A percentile compares a stretch with the other conserved stretches of the same genome.
Evolutionary conservation across 2,329 filamentous ascomycete species (phyloP).

Genomic region (Stagonosporopsis chrysanthemi): DNA sequence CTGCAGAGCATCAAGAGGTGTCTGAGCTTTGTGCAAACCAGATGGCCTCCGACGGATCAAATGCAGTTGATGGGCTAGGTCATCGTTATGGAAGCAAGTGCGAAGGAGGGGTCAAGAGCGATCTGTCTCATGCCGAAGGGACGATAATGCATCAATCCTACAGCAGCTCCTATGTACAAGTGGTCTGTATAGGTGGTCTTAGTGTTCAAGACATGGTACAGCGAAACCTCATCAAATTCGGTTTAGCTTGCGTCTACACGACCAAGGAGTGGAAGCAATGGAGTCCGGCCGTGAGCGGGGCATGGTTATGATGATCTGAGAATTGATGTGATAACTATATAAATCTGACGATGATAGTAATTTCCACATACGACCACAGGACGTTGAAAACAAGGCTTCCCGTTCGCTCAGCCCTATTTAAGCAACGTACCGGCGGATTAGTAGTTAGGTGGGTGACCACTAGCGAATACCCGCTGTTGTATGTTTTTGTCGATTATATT

Average conservation of each 20-base stretch:
- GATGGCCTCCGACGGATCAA: conserved; percentile 93
- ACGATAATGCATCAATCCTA: conserved; percentile 3
- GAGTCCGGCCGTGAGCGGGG: neutral
- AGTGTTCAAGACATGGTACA: neutral
- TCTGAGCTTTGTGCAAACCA: conserved; percentile 92
- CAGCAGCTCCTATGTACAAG: neutral
- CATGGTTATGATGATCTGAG: too few species aligned
- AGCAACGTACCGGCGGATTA: conserved; percentile 15
- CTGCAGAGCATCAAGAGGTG: conserved; percentile 97
- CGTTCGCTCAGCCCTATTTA: conserved; percentile 16
- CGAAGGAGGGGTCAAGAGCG: neutral
- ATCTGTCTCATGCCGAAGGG: neutral
- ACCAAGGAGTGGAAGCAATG: too few species aligned
- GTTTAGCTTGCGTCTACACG: neutral
- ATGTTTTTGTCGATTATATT: neutral
- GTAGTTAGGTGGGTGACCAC: conserved; percentile 15
- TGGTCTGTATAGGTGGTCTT: neutral
- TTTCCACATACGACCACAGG: conserved; percentile 6
- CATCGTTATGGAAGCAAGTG: neutral
- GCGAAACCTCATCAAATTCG: neutral
- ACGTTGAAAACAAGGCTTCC: conserved; percentile 15
- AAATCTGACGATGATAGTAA: too few species aligned
- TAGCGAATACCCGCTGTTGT: conserved; percentile 13
- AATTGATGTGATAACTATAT: too few species aligned
- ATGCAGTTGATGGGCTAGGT: conserved; percentile 90